These are phyloP conservation scores for Cubamyces sp. DNA, from an alignment of 768 basidiomycete genomes.

Conservation along the genomic window DNA sequence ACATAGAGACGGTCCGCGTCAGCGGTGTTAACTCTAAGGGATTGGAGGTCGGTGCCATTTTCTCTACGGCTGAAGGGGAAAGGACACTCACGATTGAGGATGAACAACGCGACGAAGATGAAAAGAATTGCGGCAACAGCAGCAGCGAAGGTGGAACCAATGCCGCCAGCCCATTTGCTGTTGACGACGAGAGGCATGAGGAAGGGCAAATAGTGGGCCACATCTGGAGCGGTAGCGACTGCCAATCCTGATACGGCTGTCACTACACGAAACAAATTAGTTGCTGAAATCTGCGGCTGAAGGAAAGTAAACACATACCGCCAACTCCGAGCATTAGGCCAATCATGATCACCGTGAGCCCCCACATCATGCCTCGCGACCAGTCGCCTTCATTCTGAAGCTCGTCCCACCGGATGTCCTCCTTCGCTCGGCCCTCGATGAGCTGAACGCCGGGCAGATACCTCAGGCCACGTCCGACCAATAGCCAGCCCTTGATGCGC, in stretches of 20 bases:
- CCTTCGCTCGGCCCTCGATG: slow-evolving; percentile 81
- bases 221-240: slow-evolving; percentile 70
- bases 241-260: slow-evolving; percentile 71
- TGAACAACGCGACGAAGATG: slow-evolving; percentile 51
- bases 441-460: slow-evolving; percentile 64
- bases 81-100: slow-evolving; percentile 59
- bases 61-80: background rate
- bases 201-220: slow-evolving; percentile 73
- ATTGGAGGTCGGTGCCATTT: background rate
- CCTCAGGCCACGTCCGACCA: slow-evolving; percentile 71
- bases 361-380: slow-evolving; percentile 61
- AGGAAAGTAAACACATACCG: slow-evolving; percentile 49
- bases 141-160: slow-evolving; percentile 71
- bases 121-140: slow-evolving; percentile 65
- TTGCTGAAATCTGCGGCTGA: background rate
- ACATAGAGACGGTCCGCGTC: slow-evolving; percentile 63
- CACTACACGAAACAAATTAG: slow-evolving; percentile 45
- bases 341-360: slow-evolving; percentile 57
- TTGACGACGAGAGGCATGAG: slow-evolving; percentile 53
- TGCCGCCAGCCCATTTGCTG: slow-evolving; percentile 57
- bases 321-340: slow-evolving; percentile 57
- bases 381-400: slow-evolving; percentile 60
- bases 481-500: slow-evolving; percentile 74
- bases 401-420: slow-evolving; percentile 82
- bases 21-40: slow-evolving; percentile 54